Conservation (phyloP, 371 early-diverging fungal genomes). For the Nosema muscidifuracis region DNA sequence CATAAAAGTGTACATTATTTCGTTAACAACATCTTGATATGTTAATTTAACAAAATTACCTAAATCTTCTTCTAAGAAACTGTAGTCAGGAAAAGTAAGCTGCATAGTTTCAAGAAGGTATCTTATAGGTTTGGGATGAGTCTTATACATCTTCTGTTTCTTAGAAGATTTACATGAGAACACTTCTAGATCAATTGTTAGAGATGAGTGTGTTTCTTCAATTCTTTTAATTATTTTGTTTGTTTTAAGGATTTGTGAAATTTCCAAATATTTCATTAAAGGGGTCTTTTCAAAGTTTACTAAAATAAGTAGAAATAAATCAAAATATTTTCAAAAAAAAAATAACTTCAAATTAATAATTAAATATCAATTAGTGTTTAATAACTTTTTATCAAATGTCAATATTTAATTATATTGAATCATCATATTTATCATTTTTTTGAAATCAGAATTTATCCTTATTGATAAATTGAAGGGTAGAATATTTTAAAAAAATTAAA, state of each 20-base stretch:
- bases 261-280: constrained; percentile 42
- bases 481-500: no score
- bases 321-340: no score
- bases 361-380: no score
- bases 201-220: not conserved
- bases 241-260: constrained; percentile 35
- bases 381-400: no score
- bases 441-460: no score
- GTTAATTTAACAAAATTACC: constrained; percentile 2
- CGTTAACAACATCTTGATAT: constrained; percentile 1
- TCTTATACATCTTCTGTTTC: constrained; percentile 14
- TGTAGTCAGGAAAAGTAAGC: constrained; percentile 32
- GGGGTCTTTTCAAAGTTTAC: no score
- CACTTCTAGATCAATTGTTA: constrained; percentile 42
- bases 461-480: no score
- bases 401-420: no score
- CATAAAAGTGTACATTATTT: constrained; percentile 21
- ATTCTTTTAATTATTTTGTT: constrained; percentile 29
- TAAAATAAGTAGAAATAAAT: no score
- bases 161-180: constrained; percentile 45
- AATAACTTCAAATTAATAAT: no score
- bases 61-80: constrained; percentile 6
- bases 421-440: no score
- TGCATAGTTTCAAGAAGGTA: constrained; percentile 27
- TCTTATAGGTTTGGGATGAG: constrained; percentile 26